Evolutionary conservation across 805 yeast genomes (phyloP).

Genomic region (Candida stauntonica): DNA sequence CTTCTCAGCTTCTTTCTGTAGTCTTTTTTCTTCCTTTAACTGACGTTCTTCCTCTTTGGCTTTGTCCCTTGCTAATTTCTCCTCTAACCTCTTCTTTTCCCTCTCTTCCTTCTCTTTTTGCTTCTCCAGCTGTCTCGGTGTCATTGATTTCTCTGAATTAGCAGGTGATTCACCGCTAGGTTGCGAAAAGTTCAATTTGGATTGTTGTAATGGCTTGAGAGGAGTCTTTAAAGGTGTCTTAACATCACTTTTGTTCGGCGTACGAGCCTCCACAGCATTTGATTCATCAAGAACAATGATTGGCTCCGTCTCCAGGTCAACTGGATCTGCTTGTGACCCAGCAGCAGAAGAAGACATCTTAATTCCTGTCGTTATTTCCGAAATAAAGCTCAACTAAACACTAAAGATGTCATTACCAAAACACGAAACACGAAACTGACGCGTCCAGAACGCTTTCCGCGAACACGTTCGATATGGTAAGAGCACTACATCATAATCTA

Average conservation of each 20-base stretch:
- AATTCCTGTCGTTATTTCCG: no score
- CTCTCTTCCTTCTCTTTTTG: constrained; percentile 21
- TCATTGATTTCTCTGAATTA: constrained; percentile 22
- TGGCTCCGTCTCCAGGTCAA: no score
- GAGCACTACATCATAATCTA: no score
- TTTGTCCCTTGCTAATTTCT: constrained; percentile 3
- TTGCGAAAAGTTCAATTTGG: background rate
- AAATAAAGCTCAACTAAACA: no score
- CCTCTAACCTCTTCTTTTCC: constrained; percentile 23
- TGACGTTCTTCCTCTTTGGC: constrained; percentile 30
- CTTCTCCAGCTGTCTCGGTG: constrained; percentile 23
- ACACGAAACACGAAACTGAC: no score
- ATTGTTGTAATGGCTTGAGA: constrained; percentile 1
- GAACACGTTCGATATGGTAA: no score
- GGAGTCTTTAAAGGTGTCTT: constrained; percentile 1
- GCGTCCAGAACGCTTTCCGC: no score
- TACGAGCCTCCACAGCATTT: background rate
- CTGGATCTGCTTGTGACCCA: no score
- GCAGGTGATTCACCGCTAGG: no score
- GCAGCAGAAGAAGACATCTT: no score
- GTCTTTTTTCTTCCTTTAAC: constrained; percentile 27
- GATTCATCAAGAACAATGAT: background rate
- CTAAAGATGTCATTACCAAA: no score
- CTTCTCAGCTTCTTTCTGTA: constrained; percentile 23
- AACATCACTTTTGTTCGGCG: background rate